Evolutionary conservation across 306 rosid species (phyloP).

Genomic region (cucumber (Cucumis sativus)): Cucumber_9930_V3 NC_026657.2:37524501-37525000

Average conservation of each 20-base stretch:
- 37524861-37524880: background rate
- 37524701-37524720: background rate
- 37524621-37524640: background rate
- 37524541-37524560: constrained; percentile 59
- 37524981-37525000: too few species aligned
- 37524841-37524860: background rate
- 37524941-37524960: too few species aligned
- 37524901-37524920: too few species aligned
- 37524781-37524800: background rate
- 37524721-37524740: background rate
- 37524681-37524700: background rate
- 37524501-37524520: constrained; percentile 83
- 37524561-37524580: constrained; percentile 55
- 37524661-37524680: background rate
- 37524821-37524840: background rate
- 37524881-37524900: background rate
- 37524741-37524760: background rate
- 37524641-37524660: background rate
- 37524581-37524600: constrained; percentile 3
- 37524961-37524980: too few species aligned
- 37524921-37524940: too few species aligned
- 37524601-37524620: background rate
- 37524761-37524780: background rate
- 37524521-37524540: constrained; percentile 80
- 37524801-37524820: background rate